phyloP scores from a whole-genome alignment of 345 rosid species.

The Odontarrhena argentea region DNA sequence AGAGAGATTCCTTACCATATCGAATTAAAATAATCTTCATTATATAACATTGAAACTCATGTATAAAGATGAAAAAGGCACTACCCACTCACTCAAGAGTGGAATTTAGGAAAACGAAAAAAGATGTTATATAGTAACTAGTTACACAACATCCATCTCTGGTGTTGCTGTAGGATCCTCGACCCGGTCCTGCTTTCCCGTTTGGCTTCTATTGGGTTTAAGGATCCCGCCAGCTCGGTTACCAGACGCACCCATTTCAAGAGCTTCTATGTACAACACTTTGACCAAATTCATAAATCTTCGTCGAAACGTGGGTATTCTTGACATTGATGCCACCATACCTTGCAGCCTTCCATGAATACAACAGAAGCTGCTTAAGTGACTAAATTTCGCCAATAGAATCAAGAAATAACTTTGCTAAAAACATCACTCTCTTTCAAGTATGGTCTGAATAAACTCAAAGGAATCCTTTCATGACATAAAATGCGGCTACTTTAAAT shows the following conservation, averaged over 20 bases:
- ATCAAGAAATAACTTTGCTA: not conserved
- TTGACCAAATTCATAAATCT: slow-evolving; percentile 66
- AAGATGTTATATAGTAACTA: not conserved
- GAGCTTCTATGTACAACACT: slow-evolving; percentile 57
- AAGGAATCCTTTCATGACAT: not conserved
- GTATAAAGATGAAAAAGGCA: not conserved
- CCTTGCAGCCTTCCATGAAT: slow-evolving; percentile 60
- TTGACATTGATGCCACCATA: slow-evolving; percentile 70
- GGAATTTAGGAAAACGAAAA: not conserved
- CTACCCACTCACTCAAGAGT: not conserved
- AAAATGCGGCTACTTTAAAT: not conserved
- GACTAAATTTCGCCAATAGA: not conserved
- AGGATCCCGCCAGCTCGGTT: slow-evolving; percentile 49
- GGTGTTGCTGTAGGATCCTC: slow-evolving; percentile 24
- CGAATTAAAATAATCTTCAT: not conserved
- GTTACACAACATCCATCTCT: slow-evolving; percentile 25
- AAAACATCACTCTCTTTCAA: not conserved
- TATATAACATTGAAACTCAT: not conserved
- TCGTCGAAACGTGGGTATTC: slow-evolving; percentile 70
- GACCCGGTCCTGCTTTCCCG: not conserved
- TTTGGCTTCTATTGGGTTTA: slow-evolving; percentile 28
- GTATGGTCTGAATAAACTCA: not conserved
- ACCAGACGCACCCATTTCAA: slow-evolving; percentile 50
- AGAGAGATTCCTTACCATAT: slow-evolving; percentile 1
- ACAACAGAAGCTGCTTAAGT: not conserved